Base-by-base conservation (phyloP, 2,329 filamentous ascomycete genomes). In the Xylaria multiplex region DNA sequence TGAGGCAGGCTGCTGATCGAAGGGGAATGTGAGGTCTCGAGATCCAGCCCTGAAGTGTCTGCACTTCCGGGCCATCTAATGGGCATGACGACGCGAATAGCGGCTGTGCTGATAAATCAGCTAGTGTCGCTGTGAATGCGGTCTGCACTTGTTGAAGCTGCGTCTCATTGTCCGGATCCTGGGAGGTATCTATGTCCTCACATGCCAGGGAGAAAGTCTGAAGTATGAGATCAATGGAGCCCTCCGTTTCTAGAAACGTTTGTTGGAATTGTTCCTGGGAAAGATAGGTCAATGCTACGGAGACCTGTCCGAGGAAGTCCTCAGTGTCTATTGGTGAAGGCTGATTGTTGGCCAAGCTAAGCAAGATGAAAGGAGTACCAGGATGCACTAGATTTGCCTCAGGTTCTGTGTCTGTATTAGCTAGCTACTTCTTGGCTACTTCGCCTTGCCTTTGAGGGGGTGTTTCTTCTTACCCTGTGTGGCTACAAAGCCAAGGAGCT, bases 1-100 rank as follows among this genome's bases (percentile, higher is more conserved):
- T 82, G 3, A 90, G 82, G 68, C 87, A 90, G 1, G 86, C 87
- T 4, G 86, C 85, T 2, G 85, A 81, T 73, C 85, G 85, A 2
- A 90, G 80, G 52, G 80, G 78, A 0, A 77, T 67, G 66, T 84
- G 76, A 60, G 71, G 66, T 71, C 74, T 68, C 72, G 75, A 74
- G 16, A 87, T 75, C 85, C 86, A 88, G n/a, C 75, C 73, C 19
- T 82, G 77, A 0, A 88, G 76, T 0, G 77, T 80, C 32, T 77
- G 75, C 1, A 79, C 77, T 11, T 84, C 79, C 3, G 78, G 74
- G 42, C 81, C 81, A 8, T 80, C 76, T 1, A 86, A 76, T 0
- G 83, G 77, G 59, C 82, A 81, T 3, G 74, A 71, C 2, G 75
- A 71, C 6, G 79, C 72, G 65, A 88, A 88, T 24, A 77, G 74